A percentile compares a stretch with the other conserved stretches of the same genome.
Evolutionary conservation across 2,329 filamentous ascomycete species (phyloP).

Genomic region (Neurospora sp.): DNA sequence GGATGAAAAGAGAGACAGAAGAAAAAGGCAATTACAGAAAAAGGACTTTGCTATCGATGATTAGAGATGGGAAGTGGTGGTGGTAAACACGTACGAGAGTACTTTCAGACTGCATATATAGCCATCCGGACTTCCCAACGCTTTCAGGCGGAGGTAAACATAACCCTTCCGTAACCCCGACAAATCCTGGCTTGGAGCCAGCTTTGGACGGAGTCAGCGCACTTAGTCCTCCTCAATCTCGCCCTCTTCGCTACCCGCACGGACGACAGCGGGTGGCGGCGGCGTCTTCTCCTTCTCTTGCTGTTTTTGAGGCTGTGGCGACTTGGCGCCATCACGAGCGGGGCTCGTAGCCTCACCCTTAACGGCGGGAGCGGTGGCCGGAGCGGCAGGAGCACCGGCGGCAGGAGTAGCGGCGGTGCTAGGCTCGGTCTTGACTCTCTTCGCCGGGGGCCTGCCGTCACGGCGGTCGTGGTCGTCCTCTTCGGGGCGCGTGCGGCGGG

Average conservation of each 20-base stretch:
- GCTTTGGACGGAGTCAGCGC: neutral
- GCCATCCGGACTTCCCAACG: neutral
- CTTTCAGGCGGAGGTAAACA: neutral
- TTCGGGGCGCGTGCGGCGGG: slow-evolving; percentile 65
- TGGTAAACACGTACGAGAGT: neutral
- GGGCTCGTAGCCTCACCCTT: slow-evolving; percentile 26
- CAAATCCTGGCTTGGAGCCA: slow-evolving; percentile 26
- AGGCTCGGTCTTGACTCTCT: slow-evolving; percentile 42
- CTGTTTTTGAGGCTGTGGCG: slow-evolving; percentile 24
- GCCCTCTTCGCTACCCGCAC: slow-evolving; percentile 90
- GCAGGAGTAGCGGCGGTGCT: slow-evolving; percentile 15
- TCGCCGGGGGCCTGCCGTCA: slow-evolving; percentile 54
- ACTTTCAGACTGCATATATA: neutral
- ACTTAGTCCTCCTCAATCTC: slow-evolving; percentile 80
- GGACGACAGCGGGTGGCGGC: slow-evolving; percentile 38
- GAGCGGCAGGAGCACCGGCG: slow-evolving; percentile 49
- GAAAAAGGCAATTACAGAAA: slow-evolving; percentile 12
- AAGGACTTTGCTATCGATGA: slow-evolving; percentile 17
- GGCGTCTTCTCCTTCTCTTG: slow-evolving; percentile 25
- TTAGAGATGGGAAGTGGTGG: neutral
- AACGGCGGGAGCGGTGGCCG: slow-evolving; percentile 22
- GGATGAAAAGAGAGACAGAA: slow-evolving; percentile 13
- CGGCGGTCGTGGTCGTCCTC: slow-evolving; percentile 59
- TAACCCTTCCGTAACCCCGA: neutral
- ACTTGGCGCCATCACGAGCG: slow-evolving; percentile 42